phyloP scores from a whole-genome alignment of 2,329 filamentous ascomycete species.

The Penicillium sp. region DNA sequence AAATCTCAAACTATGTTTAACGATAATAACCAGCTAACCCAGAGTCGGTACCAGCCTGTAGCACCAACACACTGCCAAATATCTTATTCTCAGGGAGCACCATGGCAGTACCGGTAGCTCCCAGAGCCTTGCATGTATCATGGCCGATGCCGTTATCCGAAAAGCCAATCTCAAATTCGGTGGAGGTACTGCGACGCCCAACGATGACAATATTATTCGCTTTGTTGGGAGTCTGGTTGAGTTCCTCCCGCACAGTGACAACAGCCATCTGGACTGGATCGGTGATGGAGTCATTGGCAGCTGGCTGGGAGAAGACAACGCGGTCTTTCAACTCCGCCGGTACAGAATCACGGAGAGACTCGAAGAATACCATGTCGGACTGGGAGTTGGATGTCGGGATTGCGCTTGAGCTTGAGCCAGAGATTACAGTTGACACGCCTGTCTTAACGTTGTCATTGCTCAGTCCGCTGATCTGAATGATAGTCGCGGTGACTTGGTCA shows the following conservation, averaged over 20 bases:
- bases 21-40: conserved; percentile 2
- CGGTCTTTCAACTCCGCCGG: conserved; percentile 52
- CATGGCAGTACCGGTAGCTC: conserved; percentile 39
- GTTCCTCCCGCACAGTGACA: conserved; percentile 56
- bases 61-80: conserved; percentile 67
- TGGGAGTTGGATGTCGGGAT: conserved; percentile 22
- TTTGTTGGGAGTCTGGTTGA: conserved; percentile 62
- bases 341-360: conserved; percentile 56
- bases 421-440: conserved; percentile 11
- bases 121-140: conserved; percentile 33
- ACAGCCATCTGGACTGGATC: conserved; percentile 46
- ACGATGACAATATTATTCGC: conserved; percentile 70
- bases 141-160: conserved; percentile 40
- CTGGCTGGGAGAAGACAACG: conserved; percentile 54
- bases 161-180: conserved; percentile 11
- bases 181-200: conserved; percentile 49
- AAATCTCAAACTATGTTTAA: neutral
- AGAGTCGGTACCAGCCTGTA: conserved; percentile 56
- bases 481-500: conserved; percentile 72
- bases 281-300: conserved; percentile 45
- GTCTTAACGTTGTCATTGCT: neutral
- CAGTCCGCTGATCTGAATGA: conserved; percentile 60
- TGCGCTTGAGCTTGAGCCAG: conserved; percentile 4
- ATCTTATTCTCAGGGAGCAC: conserved; percentile 58
- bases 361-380: conserved; percentile 56